Conservation (phyloP, 805 yeast genomes). For the Hanseniaspora mollemarum region DNA sequence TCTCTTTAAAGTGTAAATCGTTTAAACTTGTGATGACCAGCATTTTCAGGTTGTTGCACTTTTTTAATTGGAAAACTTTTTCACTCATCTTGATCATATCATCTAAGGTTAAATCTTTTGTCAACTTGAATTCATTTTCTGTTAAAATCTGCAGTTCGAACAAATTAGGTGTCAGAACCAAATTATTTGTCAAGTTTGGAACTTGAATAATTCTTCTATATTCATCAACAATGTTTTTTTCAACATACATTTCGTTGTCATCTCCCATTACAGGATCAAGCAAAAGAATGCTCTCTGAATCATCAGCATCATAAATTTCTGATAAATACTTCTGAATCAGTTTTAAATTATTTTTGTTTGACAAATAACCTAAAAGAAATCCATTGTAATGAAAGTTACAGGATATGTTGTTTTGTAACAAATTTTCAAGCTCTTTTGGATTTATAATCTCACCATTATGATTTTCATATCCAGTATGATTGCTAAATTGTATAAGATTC, state of each 20-base stretch:
- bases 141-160: constrained; percentile 67
- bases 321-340: constrained; percentile 25
- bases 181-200: constrained; percentile 28
- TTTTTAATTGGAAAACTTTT: not conserved
- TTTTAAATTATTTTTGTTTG: constrained; percentile 41
- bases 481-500: constrained; percentile 55
- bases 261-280: constrained; percentile 78
- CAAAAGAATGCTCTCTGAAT: constrained; percentile 36
- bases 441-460: not conserved
- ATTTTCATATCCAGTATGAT: constrained; percentile 58
- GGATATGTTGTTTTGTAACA: not conserved
- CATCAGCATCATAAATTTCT: constrained; percentile 13
- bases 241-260: constrained; percentile 58
- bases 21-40: constrained; percentile 12
- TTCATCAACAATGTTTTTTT: constrained; percentile 47
- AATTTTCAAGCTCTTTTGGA: not conserved
- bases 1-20: constrained; percentile 1
- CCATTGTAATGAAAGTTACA: constrained; percentile 37
- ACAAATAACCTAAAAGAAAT: constrained; percentile 56
- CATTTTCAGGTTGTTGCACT: constrained; percentile 5
- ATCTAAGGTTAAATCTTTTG: constrained; percentile 5
- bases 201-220: constrained; percentile 38
- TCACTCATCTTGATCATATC: constrained; percentile 9
- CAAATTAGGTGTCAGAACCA: constrained; percentile 83
- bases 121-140: constrained; percentile 6